Base-by-base conservation (phyloP, 2,329 filamentous ascomycete genomes). In the Paraphoma chrysanthemicola region DNA sequence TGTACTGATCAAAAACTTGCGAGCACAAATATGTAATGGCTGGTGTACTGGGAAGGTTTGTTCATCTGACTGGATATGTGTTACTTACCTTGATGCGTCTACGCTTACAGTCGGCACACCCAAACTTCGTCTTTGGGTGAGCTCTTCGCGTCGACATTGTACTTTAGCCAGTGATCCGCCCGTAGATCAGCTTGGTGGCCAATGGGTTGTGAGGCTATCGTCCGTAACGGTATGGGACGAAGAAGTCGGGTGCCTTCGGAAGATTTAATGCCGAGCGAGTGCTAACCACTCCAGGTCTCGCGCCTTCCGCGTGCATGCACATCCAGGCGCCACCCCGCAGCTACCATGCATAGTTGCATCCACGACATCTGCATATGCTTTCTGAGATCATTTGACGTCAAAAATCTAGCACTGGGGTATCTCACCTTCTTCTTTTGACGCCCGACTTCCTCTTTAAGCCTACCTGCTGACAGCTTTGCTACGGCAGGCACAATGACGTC, bases 401-500 rank as follows among this genome's bases (percentile, higher is more conserved):
- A 14, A 36, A 10, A 6, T 6, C 6, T 3, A 3, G 33, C 33
- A 36, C 33, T 10, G 10, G n/a, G 28, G 6, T 23, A 9, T 41
- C 36, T 9, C 29, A 57, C 57, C 57, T 62, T 63, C 48, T 58
- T 12, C 38, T 56, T 64, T 56, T 23, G 56, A 54, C 14, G 17
- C 30, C n/a, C 49, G 14, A 18, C 44, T 49, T 28, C 18, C 48
- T 29, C n/a, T n/a, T 47, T 14, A 11, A 16, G 23, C 36, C 8
- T 41, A 41, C 51, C 52, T 46, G 51, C 51, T 60, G 53, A 58
- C 51, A 44, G 38, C 41, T 42, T 57, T 31, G 5, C 36, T 48
- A 18, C 16, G 18, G 46, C 43, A 48, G 51, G 51, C 51, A 52
- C 44, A 46, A 69, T 73, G 66, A 72, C 66, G 67, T 69, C 59